Conservation (phyloP, 2,329 filamentous ascomycete species). For the Cladosporium oxysporum region DNA sequence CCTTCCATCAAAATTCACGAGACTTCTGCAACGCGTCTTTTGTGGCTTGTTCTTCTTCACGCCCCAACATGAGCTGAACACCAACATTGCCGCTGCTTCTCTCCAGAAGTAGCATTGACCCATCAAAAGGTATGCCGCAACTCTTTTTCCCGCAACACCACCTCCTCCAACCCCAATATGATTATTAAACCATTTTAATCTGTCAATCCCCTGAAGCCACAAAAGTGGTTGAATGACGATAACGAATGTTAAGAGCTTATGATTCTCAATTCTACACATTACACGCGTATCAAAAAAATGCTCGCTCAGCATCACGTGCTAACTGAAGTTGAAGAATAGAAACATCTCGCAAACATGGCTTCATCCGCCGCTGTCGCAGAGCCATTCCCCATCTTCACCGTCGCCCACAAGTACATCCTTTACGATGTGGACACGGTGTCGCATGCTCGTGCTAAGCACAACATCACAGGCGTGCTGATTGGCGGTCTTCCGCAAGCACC, state of each 20-base stretch:
- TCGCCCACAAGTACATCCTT: conserved; percentile 80
- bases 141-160: background rate
- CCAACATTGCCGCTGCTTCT: conserved; percentile 18
- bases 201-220: conserved; percentile 76
- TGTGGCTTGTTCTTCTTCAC: conserved; percentile 3
- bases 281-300: conserved; percentile 11
- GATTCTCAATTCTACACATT: background rate
- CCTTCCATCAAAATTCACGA: conserved; percentile 13
- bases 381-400: conserved; percentile 75
- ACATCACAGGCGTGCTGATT: conserved; percentile 81
- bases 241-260: conserved; percentile 29
- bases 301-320: background rate
- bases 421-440: conserved; percentile 83
- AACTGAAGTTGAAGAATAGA: conserved; percentile 17
- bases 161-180: conserved; percentile 5
- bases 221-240: conserved; percentile 53
- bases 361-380: conserved; percentile 43
- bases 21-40: conserved; percentile 13
- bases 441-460: conserved; percentile 74
- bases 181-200: conserved; percentile 51
- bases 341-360: conserved; percentile 25
- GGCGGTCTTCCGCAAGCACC: conserved; percentile 89
- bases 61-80: conserved; percentile 18
- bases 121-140: conserved; percentile 13
- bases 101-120: conserved; percentile 8